Base-by-base conservation (phyloP, 306 rosid genomes). In the Psophocarpus tetragonolobus region DNA sequence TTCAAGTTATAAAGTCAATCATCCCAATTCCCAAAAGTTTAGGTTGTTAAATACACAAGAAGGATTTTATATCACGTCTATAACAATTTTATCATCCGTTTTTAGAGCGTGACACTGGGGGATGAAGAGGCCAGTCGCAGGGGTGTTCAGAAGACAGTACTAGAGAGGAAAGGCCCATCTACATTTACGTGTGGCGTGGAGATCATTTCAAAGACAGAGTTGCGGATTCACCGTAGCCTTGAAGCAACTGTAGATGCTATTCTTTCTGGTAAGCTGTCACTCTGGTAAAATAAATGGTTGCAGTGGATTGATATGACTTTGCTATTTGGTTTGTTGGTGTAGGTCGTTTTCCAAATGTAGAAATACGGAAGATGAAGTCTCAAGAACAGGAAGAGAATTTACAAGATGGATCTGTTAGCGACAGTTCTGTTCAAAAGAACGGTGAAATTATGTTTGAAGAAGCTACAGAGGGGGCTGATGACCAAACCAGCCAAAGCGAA, bases 101-200 rank as follows among this genome's bases (percentile, higher is more conserved):
- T 80, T 61, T 73, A 95, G 99, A 92, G 99, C 4, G 97, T 95
- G 77, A 95, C 99, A 42, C 83, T 92, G 3, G 97, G 99, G 74
- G 99, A 95, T 85, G 97, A 95, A 85, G 99, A 92, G 82, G 99
- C 99, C 76, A 92, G 88, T 77, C 85, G 97, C 58, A 85, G 97
- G 82, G 96, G 99, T 33, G 92, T 92, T 77, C 97, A 92, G 80
- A 95, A 95, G 89, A 92, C 97, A 26, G 92, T 95, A 71, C 87
- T 91, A 73, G 99, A 95, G 85, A 91, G 99, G 87, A 92, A 95
- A 91, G 97, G 97, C 29, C 99, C 97, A 38, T 88, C 97, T 77
- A 88, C 97, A 4, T 92, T 95, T 87, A 85, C 86, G 73, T 87
- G 96, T 67, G 99, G 90, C 35, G 97, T 92, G 68, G 97, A 92